Percentiles rank a stretch among this genome's conserved stretches.
Conservation (phyloP, 2,329 filamentous ascomycete genomes). For the Cladosporium austrohemisphaericum region DNA sequence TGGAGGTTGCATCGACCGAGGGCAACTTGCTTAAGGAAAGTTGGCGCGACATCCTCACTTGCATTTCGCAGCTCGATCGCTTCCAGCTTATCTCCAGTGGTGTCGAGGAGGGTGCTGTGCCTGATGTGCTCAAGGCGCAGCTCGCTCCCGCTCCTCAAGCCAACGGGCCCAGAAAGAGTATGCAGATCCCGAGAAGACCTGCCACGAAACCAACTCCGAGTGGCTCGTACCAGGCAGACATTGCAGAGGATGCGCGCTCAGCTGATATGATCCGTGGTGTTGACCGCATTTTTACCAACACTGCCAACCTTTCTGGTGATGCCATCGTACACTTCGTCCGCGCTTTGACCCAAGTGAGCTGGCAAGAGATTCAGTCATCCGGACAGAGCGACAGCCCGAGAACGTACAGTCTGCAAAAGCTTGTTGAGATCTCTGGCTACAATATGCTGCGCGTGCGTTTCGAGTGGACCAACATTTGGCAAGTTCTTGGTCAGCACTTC, state of each 20-base stretch:
- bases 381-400: constrained; percentile 92
- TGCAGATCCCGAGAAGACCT: constrained; percentile 56
- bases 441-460: constrained; percentile 99
- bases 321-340: constrained; percentile 94
- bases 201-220: constrained; percentile 42
- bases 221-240: constrained; percentile 62
- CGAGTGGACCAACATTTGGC: constrained; percentile 98
- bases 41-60: constrained; percentile 93
- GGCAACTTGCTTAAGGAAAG: constrained; percentile 85
- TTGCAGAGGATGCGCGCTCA: constrained; percentile 87
- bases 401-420: constrained; percentile 95
- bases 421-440: constrained; percentile 98
- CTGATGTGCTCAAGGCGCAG: constrained; percentile 77
- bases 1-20: constrained; percentile 89
- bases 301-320: constrained; percentile 85
- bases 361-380: constrained; percentile 98
- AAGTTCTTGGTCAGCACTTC: constrained; percentile 95
- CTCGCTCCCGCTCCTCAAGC: constrained; percentile 16
- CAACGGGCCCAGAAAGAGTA: constrained; percentile 32
- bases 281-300: constrained; percentile 95
- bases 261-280: constrained; percentile 90
- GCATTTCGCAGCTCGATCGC: constrained; percentile 90
- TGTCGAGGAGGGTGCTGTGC: constrained; percentile 86
- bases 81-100: constrained; percentile 93
- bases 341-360: constrained; percentile 90